These are phyloP conservation scores for Anaeramoeba flamelloides DNA, from an alignment of 78 protist genomes.

Conservation along the genomic window DNA sequence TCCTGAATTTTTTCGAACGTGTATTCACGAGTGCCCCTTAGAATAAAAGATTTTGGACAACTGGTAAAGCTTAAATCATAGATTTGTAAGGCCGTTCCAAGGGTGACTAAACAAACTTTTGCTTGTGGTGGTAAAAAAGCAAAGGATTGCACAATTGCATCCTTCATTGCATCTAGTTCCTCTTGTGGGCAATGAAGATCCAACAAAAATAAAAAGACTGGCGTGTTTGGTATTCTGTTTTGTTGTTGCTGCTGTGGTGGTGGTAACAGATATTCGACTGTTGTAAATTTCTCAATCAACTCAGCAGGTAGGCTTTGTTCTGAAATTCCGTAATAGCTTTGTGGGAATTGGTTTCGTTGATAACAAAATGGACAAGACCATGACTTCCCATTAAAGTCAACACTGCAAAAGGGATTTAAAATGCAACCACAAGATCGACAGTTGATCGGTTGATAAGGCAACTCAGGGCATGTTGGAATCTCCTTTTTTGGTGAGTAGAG, in stretches of 20 bases:
- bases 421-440: not conserved
- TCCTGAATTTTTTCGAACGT: too few species aligned
- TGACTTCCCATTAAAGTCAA: not conserved
- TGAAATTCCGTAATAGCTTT: slow-evolving; percentile 50
- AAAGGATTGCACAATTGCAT: slow-evolving; percentile 57
- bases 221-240: too few species aligned
- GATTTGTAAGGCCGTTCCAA: slow-evolving; percentile 59
- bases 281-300: slow-evolving; percentile 29
- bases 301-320: slow-evolving; percentile 70
- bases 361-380: slow-evolving; percentile 79
- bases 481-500: too few species aligned
- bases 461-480: too few species aligned
- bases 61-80: not conserved
- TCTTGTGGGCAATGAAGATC: slow-evolving; percentile 61
- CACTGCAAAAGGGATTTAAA: not conserved
- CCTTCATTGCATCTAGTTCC: slow-evolving; percentile 66
- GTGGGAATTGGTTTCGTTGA: slow-evolving; percentile 73
- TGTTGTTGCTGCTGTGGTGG: not conserved
- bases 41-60: not conserved
- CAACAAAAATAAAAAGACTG: slow-evolving; percentile 66
- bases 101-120: slow-evolving; percentile 80
- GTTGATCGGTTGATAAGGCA: not conserved
- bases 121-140: slow-evolving; percentile 57
- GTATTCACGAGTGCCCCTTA: not conserved
- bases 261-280: not conserved